Evolutionary conservation across 176 grass and related monocot species (phyloP).

Genomic region (Phoenix dactylifera): DNA sequence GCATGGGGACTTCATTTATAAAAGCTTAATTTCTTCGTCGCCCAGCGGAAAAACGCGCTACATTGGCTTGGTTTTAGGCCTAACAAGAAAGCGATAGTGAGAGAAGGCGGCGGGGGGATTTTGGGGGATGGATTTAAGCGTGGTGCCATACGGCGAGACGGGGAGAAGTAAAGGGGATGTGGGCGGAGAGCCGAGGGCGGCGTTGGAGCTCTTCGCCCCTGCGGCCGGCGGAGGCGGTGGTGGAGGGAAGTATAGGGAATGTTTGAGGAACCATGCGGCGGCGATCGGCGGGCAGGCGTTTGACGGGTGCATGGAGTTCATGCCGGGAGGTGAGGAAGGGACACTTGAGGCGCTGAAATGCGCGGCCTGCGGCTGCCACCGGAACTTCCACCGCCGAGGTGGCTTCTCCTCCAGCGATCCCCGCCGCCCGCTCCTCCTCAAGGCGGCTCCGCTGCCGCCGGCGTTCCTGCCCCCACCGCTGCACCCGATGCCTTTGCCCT

Average conservation of each 20-base stretch:
- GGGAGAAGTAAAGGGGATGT: too few species aligned
- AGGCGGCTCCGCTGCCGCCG: not conserved
- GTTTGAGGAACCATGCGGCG: slow-evolving; percentile 48
- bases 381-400: slow-evolving; percentile 7
- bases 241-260: slow-evolving; percentile 29
- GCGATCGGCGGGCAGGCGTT: slow-evolving; percentile 42
- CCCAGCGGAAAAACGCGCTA: too few species aligned
- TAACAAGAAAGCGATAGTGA: too few species aligned
- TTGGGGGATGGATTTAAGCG: too few species aligned
- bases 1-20: too few species aligned
- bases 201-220: too few species aligned
- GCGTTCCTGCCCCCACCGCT: too few species aligned
- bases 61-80: too few species aligned
- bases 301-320: slow-evolving; percentile 65
- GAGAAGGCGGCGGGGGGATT: too few species aligned
- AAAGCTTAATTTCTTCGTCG: too few species aligned
- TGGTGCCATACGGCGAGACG: too few species aligned
- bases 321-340: slow-evolving; percentile 26
- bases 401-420: not conserved
- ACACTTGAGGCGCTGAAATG: slow-evolving; percentile 9
- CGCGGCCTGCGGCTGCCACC: slow-evolving; percentile 10
- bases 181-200: too few species aligned
- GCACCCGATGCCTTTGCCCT: not conserved
- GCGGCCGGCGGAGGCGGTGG: not conserved
- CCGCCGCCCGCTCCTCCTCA: not conserved